Base-by-base conservation (phyloP, 2,329 filamentous ascomycete species). In the Sarocladiaceae sp. region DNA sequence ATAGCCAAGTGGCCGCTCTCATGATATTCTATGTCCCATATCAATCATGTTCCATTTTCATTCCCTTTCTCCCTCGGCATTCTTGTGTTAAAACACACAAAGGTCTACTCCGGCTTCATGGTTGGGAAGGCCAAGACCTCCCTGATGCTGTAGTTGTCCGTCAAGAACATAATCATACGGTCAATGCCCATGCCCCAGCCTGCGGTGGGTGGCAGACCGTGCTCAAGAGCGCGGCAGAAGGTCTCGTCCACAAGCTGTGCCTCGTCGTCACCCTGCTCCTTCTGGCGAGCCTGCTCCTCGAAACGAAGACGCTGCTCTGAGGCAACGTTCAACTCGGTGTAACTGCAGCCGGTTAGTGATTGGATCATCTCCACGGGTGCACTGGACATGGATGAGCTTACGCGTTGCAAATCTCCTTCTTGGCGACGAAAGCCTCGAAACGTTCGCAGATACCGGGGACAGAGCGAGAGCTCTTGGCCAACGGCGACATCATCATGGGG, bases 161-260 rank as follows among this genome's bases (percentile, higher is more conserved):
- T 95, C 65, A 97, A 70, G 78, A 95, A 95, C 89, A 95, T 95
- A 64, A 89, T 85, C 65, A 95, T 70, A 48, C 91, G 83, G 70
- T 97, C 90, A 54, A 95, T 93, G 52, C 93, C 93, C 79, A 97
- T 88, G 53, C 90, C 93, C 85, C 87, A 98, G 40, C 93, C 93
- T 64, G 88, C 93, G 1, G 93, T 98, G 0, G 93, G 93, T 5
- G 93, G 91, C 47, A 98, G 70, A 54, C 87, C 88, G 59, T 89
- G 93, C 60, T 97, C 93, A 47, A 97, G 79, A 44, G 85, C 82
- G 49, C 84, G 85, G 59, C 89, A 87, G 76, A 97, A 97, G 57
- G 87, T 94, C 78, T 97, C 91, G 56, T 98, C 94, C 45, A 97
- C 82, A 55, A 93, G 72, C 70, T 97, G 93, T 1, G 91, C 94